Evolutionary conservation across 164 flowering plant species (phyloP).

Genomic region (Protea cynaroides): DNA sequence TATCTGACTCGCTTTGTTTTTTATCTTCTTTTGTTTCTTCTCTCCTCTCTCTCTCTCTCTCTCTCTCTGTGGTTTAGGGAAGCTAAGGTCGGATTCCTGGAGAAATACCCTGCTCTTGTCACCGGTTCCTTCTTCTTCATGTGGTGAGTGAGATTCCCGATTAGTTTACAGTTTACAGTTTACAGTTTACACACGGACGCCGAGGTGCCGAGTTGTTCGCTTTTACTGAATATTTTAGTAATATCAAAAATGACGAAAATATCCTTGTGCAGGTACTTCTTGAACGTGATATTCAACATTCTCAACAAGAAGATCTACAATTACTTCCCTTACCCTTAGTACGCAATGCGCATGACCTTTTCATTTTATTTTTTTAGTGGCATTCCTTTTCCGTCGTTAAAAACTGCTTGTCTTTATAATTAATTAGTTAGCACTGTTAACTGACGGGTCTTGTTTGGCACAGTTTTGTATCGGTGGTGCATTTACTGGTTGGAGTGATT

Average conservation of each 20-base stretch:
- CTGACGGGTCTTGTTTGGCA: background rate
- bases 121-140: slow-evolving; percentile 98
- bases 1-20: too few relatives aligned
- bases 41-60: slow-evolving; percentile 5
- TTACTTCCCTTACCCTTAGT: slow-evolving; percentile 98
- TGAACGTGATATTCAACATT: slow-evolving; percentile 97
- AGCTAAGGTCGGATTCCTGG: slow-evolving; percentile 49
- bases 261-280: slow-evolving; percentile 61
- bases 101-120: slow-evolving; percentile 70
- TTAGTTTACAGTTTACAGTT: background rate
- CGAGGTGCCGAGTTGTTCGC: slow-evolving; percentile 4
- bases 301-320: slow-evolving; percentile 97
- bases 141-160: slow-evolving; percentile 48
- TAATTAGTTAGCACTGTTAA: too few relatives aligned
- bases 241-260: slow-evolving; percentile 7
- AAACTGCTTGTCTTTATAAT: too few relatives aligned
- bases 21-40: too few relatives aligned
- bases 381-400: background rate
- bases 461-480: slow-evolving; percentile 93
- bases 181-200: background rate
- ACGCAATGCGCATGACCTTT: slow-evolving; percentile 55
- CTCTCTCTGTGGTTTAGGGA: slow-evolving; percentile 34
- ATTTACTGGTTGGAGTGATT: slow-evolving; percentile 78
- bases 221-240: too few relatives aligned
- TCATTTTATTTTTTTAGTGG: background rate